phyloP scores from a whole-genome alignment of 768 basidiomycete genomes.

The Trametes cubensis region DNA sequence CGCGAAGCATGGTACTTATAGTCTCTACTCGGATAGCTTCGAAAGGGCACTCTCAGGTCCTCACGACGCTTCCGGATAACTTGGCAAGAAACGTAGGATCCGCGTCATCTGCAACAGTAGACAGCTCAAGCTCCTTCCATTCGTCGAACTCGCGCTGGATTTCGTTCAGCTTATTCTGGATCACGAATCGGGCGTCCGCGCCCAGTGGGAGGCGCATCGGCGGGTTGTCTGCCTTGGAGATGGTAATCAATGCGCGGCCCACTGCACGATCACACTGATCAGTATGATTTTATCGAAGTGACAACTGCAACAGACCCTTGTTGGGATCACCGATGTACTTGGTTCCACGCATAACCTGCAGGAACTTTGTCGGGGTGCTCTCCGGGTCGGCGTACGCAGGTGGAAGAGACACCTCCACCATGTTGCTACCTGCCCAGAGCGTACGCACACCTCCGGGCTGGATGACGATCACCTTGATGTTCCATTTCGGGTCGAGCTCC shows the following conservation, averaged over 20 bases:
- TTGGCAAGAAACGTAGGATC: background rate
- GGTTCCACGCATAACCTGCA: background rate
- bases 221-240: constrained; percentile 11
- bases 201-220: constrained; percentile 8
- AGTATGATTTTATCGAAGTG: too few relatives aligned
- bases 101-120: constrained; percentile 11
- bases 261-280: background rate
- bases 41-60: background rate
- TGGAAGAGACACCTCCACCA: constrained; percentile 6
- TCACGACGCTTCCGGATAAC: background rate
- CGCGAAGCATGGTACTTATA: too few relatives aligned
- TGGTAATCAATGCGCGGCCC: constrained; percentile 1
- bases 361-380: background rate
- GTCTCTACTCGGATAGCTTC: too few relatives aligned
- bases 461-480: constrained; percentile 26
- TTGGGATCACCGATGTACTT: constrained; percentile 6
- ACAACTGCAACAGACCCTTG: background rate
- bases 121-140: constrained; percentile 14
- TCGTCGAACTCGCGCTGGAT: constrained; percentile 11
- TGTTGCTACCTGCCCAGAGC: constrained; percentile 19
- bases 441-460: constrained; percentile 30
- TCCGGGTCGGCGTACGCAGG: constrained; percentile 6
- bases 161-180: constrained; percentile 7
- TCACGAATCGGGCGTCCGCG: constrained; percentile 4
- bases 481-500: constrained; percentile 27